Percentiles rank a stretch among this genome's conserved stretches.
phyloP scores from a whole-genome alignment of 306 rosid species.

The Hippophae rhamnoides region DNA sequence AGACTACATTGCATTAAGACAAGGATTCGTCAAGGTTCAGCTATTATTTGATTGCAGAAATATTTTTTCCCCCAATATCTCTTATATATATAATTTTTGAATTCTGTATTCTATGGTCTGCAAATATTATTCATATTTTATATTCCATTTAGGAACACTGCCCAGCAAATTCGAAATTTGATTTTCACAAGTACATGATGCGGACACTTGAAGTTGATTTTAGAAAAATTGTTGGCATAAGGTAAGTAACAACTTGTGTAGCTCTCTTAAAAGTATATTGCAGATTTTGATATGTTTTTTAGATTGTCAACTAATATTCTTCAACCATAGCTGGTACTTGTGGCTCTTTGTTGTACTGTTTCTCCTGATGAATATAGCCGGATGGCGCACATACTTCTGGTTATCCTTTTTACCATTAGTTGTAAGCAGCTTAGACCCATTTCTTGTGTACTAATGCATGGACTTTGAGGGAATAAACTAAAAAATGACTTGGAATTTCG shows the following conservation, averaged over 20 bases:
- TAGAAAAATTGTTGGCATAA: slow-evolving; percentile 68
- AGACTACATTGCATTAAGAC: slow-evolving; percentile 69
- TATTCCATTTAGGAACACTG: slow-evolving; percentile 36
- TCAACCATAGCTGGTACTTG: slow-evolving; percentile 63
- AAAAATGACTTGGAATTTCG: slow-evolving; percentile 10
- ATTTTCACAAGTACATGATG: slow-evolving; percentile 52
- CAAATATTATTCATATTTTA: not conserved
- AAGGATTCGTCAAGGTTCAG: slow-evolving; percentile 66
- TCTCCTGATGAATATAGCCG: slow-evolving; percentile 68
- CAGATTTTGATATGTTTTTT: slow-evolving; percentile 2
- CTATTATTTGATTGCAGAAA: not conserved
- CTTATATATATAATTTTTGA: not conserved
- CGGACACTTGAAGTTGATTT: slow-evolving; percentile 68
- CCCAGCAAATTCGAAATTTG: not conserved
- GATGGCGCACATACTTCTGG: slow-evolving; percentile 97
- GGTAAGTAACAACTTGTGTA: slow-evolving; percentile 31
- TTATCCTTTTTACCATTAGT: slow-evolving; percentile 74
- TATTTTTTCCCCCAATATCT: no score
- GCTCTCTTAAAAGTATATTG: not conserved
- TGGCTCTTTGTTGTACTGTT: slow-evolving; percentile 92
- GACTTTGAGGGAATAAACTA: slow-evolving; percentile 12
- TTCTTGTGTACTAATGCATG: slow-evolving; percentile 8
- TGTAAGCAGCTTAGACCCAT: slow-evolving; percentile 41
- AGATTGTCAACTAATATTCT: slow-evolving; percentile 6
- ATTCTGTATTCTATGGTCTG: not conserved